Evolutionary conservation across 2,329 filamentous ascomycete genomes (phyloP), one percentile per base, ranked within the genome.

Genomic region (Monilinia fructicola): DNA sequence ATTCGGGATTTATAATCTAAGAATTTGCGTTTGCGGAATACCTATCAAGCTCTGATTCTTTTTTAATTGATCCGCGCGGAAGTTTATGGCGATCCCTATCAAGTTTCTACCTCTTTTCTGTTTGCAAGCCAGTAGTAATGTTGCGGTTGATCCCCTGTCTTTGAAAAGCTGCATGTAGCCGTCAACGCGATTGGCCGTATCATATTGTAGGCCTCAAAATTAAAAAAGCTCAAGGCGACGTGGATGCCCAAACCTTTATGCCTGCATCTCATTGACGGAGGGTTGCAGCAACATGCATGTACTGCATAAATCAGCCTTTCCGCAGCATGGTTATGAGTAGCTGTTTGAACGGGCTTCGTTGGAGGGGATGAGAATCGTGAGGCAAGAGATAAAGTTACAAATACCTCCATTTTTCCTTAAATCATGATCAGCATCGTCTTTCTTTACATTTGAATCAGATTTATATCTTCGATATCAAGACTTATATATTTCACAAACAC

Each of bases 241-340:
- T 14, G 18, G 4, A 31, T 2, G 16, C 5, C 40, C 11, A 42
- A 26, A 16, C 40, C 1, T 3, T n/a, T 12, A n/a, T 58, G 38
- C 1, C 10, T 56, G 40, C 18, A 28, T 58, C 21, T 46, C 11
- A 58, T 31, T 58, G 55, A 58, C 31, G 14, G 26, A 56, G 16
- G 54, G 11, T 0, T 31, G 10, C 40, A 23, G 40, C 11, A 58
- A 2, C 18, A 16, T 46, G 40, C 55, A 58, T 58, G 14, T 6
- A 44, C 26, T n/a, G 38, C 55, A 46, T 58, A 26, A 58, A 46
- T 46, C 18, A 58, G 23, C 55, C 55, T 58, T 31, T 58, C 55
- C 26, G 26, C 23, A 31, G 55, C 23, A 46, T 46, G 40, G 23
- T 21, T 16, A 21, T 23, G 38, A 23, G 18, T n/a, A 40, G 40